These are phyloP conservation scores for Pestalotiopsis sp. DNA, from an alignment of 2,329 filamentous ascomycete genomes.

Conservation along the genomic window DNA sequence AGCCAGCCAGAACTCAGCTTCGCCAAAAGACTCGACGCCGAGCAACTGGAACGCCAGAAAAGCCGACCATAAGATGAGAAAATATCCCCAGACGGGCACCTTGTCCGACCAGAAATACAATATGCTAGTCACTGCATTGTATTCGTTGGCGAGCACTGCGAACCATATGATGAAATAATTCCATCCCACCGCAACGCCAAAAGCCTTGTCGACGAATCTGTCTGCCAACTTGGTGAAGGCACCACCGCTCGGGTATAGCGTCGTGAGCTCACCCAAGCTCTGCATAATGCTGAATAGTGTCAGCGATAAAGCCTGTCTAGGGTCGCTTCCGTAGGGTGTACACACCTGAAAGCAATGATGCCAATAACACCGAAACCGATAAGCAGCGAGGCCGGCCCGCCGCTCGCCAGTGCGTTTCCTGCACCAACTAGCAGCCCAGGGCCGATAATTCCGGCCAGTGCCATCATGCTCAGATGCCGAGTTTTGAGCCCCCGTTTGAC, in stretches of 20 bases:
- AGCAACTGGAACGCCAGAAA: conserved; percentile 72
- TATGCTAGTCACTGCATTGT: conserved; percentile 70
- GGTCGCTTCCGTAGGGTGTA: neutral
- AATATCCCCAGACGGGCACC: conserved; percentile 68
- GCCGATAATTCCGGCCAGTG: conserved; percentile 65
- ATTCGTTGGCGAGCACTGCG: conserved; percentile 69
- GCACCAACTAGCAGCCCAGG: conserved; percentile 74
- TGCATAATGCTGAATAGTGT: conserved; percentile 64
- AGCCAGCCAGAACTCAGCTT: conserved; percentile 80
- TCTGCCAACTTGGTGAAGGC: conserved; percentile 73
- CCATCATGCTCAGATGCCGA: conserved; percentile 67
- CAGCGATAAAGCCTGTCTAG: neutral
- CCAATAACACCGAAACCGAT: conserved; percentile 77
- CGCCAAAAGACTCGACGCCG: conserved; percentile 75
- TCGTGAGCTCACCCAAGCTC: conserved; percentile 74
- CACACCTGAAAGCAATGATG: conserved; percentile 57
- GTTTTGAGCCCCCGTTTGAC: conserved; percentile 70
- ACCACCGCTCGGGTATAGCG: conserved; percentile 71
- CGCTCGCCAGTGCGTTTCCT: conserved; percentile 68
- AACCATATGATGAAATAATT: conserved; percentile 74
- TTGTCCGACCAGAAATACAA: conserved; percentile 67
- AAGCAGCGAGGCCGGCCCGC: conserved; percentile 71
- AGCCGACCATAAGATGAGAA: conserved; percentile 68
- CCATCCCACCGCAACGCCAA: conserved; percentile 71
- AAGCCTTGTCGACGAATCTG: conserved; percentile 72